These are phyloP conservation scores for Pseudonitzschia multistriata DNA, from an alignment of 108 stramenopile species.

Conservation along the genomic window DNA sequence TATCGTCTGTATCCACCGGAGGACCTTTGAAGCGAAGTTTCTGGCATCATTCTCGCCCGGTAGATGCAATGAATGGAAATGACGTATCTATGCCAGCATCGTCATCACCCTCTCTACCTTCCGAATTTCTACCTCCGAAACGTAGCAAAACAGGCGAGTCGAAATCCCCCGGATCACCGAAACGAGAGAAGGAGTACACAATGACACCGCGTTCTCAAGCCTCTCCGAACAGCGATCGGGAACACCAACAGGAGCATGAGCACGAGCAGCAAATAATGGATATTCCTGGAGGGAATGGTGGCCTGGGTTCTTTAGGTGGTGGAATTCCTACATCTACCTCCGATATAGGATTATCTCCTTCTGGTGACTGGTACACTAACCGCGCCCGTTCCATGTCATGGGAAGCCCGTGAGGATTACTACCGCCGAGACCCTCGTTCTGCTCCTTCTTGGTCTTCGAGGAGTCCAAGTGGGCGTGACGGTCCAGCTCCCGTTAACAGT, in stretches of 20 bases:
- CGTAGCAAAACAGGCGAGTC: slow-evolving; percentile 27
- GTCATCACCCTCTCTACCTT: slow-evolving; percentile 8
- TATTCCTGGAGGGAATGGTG: neutral
- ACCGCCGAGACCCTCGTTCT: slow-evolving; percentile 18
- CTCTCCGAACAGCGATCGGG: neutral
- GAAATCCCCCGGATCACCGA: slow-evolving; percentile 11
- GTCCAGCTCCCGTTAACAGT: slow-evolving; percentile 22
- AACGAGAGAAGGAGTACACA: slow-evolving; percentile 13
- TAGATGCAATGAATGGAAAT: neutral
- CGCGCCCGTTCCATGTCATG: slow-evolving; percentile 34
- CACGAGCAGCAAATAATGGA: slow-evolving; percentile 9
- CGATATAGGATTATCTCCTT: neutral
- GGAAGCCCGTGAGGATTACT: slow-evolving; percentile 30
- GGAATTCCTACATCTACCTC: neutral
- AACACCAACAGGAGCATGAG: slow-evolving; percentile 11
- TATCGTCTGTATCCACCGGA: slow-evolving; percentile 10
- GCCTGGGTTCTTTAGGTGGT: neutral
- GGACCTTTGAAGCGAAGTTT: slow-evolving; percentile 44
- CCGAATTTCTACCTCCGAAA: slow-evolving; percentile 47
- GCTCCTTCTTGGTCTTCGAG: slow-evolving; percentile 23
- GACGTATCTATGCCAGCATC: slow-evolving; percentile 12
- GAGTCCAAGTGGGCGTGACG: slow-evolving; percentile 26
- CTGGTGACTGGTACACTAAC: slow-evolving; percentile 17
- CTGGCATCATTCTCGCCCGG: slow-evolving; percentile 45
- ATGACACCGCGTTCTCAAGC: slow-evolving; percentile 19